Evolutionary conservation across 2,329 filamentous ascomycete species (phyloP), one percentile per base, ranked within the genome.

Genomic region (Alternaria incomplexa): DNA sequence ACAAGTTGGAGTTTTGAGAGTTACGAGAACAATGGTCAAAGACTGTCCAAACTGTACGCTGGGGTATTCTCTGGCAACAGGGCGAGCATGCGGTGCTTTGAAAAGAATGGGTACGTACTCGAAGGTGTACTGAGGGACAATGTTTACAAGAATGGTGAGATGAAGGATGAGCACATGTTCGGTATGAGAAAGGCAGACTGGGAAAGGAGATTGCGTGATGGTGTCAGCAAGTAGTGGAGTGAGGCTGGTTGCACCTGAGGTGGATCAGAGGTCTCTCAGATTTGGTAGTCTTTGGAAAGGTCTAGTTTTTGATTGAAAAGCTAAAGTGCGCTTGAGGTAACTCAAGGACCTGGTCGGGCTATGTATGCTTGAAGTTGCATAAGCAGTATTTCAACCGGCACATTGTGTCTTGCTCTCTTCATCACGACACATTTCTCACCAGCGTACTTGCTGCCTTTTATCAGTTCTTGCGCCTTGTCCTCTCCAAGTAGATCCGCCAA

Each of bases 61-160:
- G 58, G 63, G 6, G 73, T 77, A 3, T 73, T 69, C 36, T 65
- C 64, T n/a, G 69, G 61, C 9, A 83, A 83, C 65, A 20, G 48
- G 17, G 79, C 61, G 7, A 82, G 80, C 62, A 74, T 72, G 66
- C 72, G 71, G 46, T 67, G 76, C 43, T 72, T 83, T 62, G 65
- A 78, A 60, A 80, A 78, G 70, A 75, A 73, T 60, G 81, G 81
- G 9, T 83, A 79, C 67, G 56, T 47, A 28, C 51, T 58, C 20
- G 82, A 83, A 65, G 81, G 81, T 1, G 68, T 75, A 25, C 58
- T 77, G 65, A 78, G 71, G 70, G 74, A 70, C 7, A 70, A 76
- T 58, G 65, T 73, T 13, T 73, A 71, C 61, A 83, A 81, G 73
- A 55, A 75, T 57, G 81, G 80, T 1, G 63, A 70, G 51, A 63